Percentiles rank a stretch among this genome's conserved stretches.
These are phyloP conservation scores for Bondarzewia mesenterica DNA, from an alignment of 1,284 basidiomycete genomes.

Conservation along the genomic window DNA sequence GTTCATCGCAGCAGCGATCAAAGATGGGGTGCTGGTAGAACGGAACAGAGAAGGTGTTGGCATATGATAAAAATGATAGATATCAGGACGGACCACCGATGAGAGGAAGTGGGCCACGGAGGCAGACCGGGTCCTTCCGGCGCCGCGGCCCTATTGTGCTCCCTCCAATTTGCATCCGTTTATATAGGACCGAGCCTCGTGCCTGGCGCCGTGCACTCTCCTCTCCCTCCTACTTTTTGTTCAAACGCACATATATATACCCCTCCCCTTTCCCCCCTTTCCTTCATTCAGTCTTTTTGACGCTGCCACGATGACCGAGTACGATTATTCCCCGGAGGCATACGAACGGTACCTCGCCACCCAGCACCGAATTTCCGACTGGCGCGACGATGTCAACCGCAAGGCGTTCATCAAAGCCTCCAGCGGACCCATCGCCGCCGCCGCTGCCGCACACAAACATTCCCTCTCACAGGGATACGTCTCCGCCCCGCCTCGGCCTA, in stretches of 20 bases:
- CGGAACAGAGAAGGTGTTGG: too few relatives aligned
- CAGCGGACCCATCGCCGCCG: too few relatives aligned
- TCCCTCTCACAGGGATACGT: neutral
- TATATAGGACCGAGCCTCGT: neutral
- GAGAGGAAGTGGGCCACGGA: too few relatives aligned
- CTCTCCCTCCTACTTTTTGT: neutral
- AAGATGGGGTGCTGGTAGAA: too few relatives aligned
- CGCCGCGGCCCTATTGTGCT: too few relatives aligned
- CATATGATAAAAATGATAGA: too few relatives aligned
- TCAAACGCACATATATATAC: neutral
- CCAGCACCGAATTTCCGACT: constrained; percentile 34
- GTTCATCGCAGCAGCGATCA: too few relatives aligned
- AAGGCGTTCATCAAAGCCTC: neutral
- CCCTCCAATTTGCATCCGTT: too few relatives aligned
- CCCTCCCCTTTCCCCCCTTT: neutral
- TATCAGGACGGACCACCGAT: too few relatives aligned
- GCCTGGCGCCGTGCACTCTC: too few relatives aligned
- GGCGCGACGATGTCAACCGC: constrained; percentile 21
- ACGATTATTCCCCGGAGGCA: constrained; percentile 47
- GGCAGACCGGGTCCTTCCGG: too few relatives aligned
- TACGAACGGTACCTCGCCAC: constrained; percentile 34
- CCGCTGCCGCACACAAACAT: neutral
- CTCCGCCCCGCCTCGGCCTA: neutral
- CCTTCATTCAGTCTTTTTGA: neutral
- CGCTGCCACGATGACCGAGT: constrained; percentile 36